These are phyloP conservation scores for Orychophragmus violaceus DNA, from an alignment of 345 rosid species.

Conservation along the genomic window DNA sequence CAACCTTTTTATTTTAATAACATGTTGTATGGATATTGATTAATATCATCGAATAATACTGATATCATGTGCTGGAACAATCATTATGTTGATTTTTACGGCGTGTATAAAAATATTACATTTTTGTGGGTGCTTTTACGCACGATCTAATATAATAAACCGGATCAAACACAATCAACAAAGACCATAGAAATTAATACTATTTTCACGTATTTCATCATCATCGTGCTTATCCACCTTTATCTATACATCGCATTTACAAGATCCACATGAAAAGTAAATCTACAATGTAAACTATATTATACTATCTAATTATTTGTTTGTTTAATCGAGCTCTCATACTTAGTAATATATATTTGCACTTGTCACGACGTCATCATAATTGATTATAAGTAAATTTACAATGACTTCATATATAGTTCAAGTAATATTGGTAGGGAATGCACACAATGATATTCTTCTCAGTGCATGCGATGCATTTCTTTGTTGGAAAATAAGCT, in stretches of 20 bases:
- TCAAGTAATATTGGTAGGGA: neutral
- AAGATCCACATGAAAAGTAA: constrained; percentile 13
- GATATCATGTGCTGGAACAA: constrained; percentile 11
- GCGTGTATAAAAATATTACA: constrained; percentile 30
- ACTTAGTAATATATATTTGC: neutral
- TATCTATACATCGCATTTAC: constrained; percentile 22
- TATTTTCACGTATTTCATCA: neutral
- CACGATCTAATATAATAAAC: constrained; percentile 28
- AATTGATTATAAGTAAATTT: no score
- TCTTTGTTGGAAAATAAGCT: no score
- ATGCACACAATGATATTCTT: neutral
- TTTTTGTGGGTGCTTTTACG: constrained; percentile 8
- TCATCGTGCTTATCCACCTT: constrained; percentile 28
- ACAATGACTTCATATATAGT: no score
- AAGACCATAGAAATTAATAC: neutral
- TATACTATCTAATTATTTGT: neutral
- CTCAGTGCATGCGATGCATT: neutral
- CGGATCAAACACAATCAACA: neutral
- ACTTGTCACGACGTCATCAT: neutral
- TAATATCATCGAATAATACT: neutral
- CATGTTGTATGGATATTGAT: neutral
- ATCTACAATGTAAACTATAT: neutral
- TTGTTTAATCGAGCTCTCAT: neutral
- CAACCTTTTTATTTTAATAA: neutral
- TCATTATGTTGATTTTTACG: constrained; percentile 23